Base-by-base conservation (phyloP, 352 stramenopile species). In the Bremia lactucae region DNA sequence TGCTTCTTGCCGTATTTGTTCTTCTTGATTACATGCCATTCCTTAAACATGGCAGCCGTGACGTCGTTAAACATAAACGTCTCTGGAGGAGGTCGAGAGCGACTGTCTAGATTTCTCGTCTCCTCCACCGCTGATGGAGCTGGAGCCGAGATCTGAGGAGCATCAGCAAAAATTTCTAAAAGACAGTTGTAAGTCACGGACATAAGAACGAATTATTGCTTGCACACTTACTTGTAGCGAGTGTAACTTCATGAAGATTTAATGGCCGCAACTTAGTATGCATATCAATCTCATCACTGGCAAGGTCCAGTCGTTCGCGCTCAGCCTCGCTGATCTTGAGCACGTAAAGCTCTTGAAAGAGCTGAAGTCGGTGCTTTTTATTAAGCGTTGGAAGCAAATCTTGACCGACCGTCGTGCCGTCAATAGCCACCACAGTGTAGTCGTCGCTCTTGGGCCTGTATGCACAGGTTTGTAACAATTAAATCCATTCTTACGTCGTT, bases 1-100 rank as follows among this genome's bases (percentile, higher is more conserved):
- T 94, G 81, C 44, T 80, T 80, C 52, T 91, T 91, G 61, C 81
- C 79, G 46, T 87, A 94, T 52, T 94, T 94, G 69, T 94, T 94
- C 52, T 90, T 94, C 62, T 94, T 94, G 47, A 89, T 86, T 28
- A 94, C 71, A 23, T 82, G 81, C 81, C 81, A 94, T 50, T 94
- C 81, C 53, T 94, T 91, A 59, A 90, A 94, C 77, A 90, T 91
- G 4, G 73, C 81, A 2, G 78, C 81, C 15, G 78, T 93, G 39
- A 93, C 78, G 55, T 93, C 81, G 59, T 93, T 93, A 45, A 90
- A 93, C 81, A 93, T 93, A 56, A 93, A 93, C 23, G 80, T 93
- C 46, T 89, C 76, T 0, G 80, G 80, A 21, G 75, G 77, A 8
- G 80, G 80, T 15, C 80, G 80, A 9, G 66, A 58, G 22, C 78